These are phyloP conservation scores for Cercospora citrullina DNA, from an alignment of 2,329 filamentous ascomycete genomes.

Conservation along the genomic window DNA sequence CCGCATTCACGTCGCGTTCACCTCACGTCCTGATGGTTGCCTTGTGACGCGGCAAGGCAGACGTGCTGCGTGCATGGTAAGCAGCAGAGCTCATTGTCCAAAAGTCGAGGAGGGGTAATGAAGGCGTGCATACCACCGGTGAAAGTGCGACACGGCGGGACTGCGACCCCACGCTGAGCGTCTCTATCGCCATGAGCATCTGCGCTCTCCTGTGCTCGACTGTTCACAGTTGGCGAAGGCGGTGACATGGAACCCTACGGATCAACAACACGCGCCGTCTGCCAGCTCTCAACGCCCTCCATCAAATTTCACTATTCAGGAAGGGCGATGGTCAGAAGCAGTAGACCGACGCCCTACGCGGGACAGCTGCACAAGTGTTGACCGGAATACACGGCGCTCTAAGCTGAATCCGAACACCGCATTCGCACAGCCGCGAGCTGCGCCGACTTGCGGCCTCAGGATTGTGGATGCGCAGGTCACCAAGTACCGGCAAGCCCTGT, in stretches of 20 bases:
- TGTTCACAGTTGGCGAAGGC: neutral
- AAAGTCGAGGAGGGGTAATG: neutral
- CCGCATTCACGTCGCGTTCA: neutral
- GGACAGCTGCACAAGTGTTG: constrained; percentile 1
- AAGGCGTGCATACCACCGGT: constrained; percentile 2
- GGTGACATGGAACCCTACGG: neutral
- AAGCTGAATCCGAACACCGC: constrained; percentile 10
- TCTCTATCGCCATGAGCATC: neutral
- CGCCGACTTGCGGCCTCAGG: constrained; percentile 14
- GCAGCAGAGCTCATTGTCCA: neutral
- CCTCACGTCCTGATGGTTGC: neutral
- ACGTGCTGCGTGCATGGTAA: neutral
- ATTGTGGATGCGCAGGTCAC: neutral
- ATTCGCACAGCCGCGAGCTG: constrained; percentile 1
- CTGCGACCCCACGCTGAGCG: neutral
- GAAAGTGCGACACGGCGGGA: neutral
- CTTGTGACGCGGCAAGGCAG: constrained; percentile 1
- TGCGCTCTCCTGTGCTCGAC: neutral
- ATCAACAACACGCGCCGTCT: neutral
- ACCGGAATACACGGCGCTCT: neutral
- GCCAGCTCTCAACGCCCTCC: too few relatives aligned
- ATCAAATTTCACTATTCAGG: neutral
- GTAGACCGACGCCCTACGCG: constrained; percentile 6
- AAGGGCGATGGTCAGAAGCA: neutral
- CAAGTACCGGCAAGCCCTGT: constrained; percentile 9